Evolutionary conservation across 495 filamentous ascomycete species (phyloP), one percentile per base, ranked within the genome.

Genomic region (Staphylotrichum longicolle): DNA sequence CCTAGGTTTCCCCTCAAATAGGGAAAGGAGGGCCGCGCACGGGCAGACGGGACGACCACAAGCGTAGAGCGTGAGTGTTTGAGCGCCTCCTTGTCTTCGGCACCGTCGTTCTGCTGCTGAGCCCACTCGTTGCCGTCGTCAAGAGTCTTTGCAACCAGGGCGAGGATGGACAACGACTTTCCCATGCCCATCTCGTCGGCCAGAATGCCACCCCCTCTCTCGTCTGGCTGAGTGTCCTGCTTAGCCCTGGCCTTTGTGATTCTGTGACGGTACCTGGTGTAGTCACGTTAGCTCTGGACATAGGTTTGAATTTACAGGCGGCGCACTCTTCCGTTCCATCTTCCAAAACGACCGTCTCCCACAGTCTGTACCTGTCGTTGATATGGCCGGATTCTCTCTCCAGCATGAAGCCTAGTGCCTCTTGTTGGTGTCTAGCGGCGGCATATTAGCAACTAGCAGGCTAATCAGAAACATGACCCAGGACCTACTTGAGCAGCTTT

Each of bases 191-290:
- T 44, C 41, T 44, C 41, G 41, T 44, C 41, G 2, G 41, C 41
- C 41, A 44, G 41, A 44, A 44, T 44, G 41, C 41, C 41, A 8
- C 41, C 41, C 9, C 41, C 41, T 44, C 41, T 44, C 41, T 44
- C 41, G 41, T 44, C 41, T 44, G 41, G 41, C 41, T 44, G 41
- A 44, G 41, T 44, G 41, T 44, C 41, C 41, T 44, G 41, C 41
- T 44, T 44, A 8, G 41, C 41, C 41, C 41, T 44, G 12, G 41
- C 41, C 41, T 44, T 44, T 44, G 41, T 44, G 41, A 44, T 44
- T 44, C 5, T 44, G 41, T 44, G 41, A 4, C 41, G 41, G 41
- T 44, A 44, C 41, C 41, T 44, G 41, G 7, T 44, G 41, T 44
- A 11, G 41, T 44, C 41, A 44, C 41, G 41, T 44, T 44, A 44